phyloP scores from a whole-genome alignment of 768 basidiomycete species.

The Suillus fuscotomentosus region DNA sequence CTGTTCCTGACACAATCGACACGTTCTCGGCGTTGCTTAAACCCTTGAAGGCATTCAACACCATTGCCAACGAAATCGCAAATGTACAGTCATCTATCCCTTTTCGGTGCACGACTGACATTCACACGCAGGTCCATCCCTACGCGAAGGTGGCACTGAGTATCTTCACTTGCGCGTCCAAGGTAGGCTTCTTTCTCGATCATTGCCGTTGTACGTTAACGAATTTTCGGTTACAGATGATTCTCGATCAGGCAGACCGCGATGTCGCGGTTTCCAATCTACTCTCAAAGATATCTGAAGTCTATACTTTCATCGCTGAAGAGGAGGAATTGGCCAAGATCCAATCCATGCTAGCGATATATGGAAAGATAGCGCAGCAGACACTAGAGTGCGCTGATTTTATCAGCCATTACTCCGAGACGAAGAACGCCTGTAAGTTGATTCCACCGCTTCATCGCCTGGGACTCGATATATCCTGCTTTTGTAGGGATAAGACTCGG shows the following conservation, averaged over 20 bases:
- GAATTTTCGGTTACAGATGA: neutral
- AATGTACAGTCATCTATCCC: neutral
- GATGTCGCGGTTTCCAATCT: neutral
- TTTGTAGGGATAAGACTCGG: neutral
- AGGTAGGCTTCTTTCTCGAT: neutral
- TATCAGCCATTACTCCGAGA: constrained; percentile 24
- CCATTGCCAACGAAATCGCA: neutral
- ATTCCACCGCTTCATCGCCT: neutral
- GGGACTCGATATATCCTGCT: neutral
- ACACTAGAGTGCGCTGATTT: constrained; percentile 27
- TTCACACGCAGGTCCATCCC: neutral
- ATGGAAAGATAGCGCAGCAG: constrained; percentile 9
- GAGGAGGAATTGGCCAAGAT: constrained; percentile 1
- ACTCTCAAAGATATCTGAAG: neutral
- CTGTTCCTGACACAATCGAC: neutral
- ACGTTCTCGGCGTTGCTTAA: neutral
- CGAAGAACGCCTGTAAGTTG: constrained; percentile 19
- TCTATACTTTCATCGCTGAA: constrained; percentile 6
- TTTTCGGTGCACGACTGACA: neutral
- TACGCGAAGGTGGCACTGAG: constrained; percentile 1
- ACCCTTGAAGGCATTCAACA: neutral
- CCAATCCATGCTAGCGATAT: neutral
- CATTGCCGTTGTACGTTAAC: neutral
- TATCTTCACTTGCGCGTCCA: neutral
- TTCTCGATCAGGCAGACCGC: constrained; percentile 1